Evolutionary conservation across 2,329 filamentous ascomycete species (phyloP).

Genomic region (Microdochium trichocladiopsis): DNA sequence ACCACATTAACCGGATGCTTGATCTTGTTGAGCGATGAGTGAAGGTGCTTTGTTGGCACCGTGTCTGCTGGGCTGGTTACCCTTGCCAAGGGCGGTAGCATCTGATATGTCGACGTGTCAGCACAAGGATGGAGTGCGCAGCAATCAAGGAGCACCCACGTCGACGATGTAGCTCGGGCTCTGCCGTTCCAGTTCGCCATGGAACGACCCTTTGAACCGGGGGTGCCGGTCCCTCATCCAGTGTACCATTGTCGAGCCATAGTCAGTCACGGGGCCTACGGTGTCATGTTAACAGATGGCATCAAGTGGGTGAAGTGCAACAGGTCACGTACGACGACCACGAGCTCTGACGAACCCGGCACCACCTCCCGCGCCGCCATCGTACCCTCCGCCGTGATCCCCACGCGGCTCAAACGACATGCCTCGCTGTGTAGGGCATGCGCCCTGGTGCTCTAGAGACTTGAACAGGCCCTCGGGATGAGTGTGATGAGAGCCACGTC

Average conservation of each 20-base stretch:
- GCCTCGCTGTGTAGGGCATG: constrained; percentile 9
- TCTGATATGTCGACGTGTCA: constrained; percentile 38
- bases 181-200: constrained; percentile 74
- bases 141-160: constrained; percentile 35
- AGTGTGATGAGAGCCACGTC: too few relatives aligned
- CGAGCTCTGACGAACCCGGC: constrained; percentile 38
- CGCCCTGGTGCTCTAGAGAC: background rate
- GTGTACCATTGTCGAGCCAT: constrained; percentile 81
- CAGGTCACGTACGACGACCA: constrained; percentile 39
- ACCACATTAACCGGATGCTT: constrained; percentile 97
- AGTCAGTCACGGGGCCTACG: constrained; percentile 83
- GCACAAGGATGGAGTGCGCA: background rate
- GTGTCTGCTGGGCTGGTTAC: constrained; percentile 72
- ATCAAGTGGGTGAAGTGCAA: background rate
- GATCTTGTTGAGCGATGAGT: constrained; percentile 97
- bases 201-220: constrained; percentile 64
- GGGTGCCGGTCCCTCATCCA: constrained; percentile 83
- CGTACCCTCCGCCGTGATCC: constrained; percentile 30
- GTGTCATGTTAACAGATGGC: constrained; percentile 6
- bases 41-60: constrained; percentile 89
- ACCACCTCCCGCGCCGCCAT: constrained; percentile 29
- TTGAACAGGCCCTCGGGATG: too few relatives aligned
- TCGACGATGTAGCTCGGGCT: constrained; percentile 87
- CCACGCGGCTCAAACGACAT: constrained; percentile 51
- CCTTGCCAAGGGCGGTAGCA: constrained; percentile 78